phyloP scores from a whole-genome alignment of 192 early-diverging fungal species.

The Coemansia sp. region DNA sequence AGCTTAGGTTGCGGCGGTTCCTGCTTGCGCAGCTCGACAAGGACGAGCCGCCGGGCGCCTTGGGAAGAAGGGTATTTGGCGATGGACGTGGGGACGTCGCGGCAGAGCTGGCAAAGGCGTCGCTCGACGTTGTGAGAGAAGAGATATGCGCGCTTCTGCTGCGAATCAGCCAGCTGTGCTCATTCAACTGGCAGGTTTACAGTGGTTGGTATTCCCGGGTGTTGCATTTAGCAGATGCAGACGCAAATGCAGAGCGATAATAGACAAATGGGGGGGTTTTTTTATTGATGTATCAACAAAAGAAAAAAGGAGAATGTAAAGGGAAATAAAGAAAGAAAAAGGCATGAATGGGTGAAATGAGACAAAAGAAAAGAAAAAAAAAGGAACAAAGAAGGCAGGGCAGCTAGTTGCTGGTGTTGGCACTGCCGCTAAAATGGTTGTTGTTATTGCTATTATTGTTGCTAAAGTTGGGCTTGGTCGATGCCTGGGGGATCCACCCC shows the following conservation, averaged over 20 bases:
- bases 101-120: constrained; percentile 12
- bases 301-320: too few species aligned
- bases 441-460: background rate
- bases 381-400: too few species aligned
- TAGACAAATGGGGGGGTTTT: background rate
- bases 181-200: constrained; percentile 47
- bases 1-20: constrained; percentile 23
- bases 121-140: constrained; percentile 16
- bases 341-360: background rate
- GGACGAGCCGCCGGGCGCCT: constrained; percentile 5
- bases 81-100: background rate
- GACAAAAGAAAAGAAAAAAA: background rate
- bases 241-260: background rate
- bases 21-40: constrained; percentile 20
- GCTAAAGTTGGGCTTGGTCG: constrained; percentile 2
- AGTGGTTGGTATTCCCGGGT: constrained; percentile 33
- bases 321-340: background rate
- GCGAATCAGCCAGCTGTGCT: constrained; percentile 24
- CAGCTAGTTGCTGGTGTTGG: background rate
- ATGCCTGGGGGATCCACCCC: constrained; percentile 69
- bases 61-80: constrained; percentile 14
- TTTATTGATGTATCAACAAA: background rate
- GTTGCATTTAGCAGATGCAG: background rate
- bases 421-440: background rate
- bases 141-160: constrained; percentile 14